These are phyloP conservation scores for Botrytis cinerea DNA, from an alignment of 2,329 filamentous ascomycete genomes.

Conservation along the genomic window DNA sequence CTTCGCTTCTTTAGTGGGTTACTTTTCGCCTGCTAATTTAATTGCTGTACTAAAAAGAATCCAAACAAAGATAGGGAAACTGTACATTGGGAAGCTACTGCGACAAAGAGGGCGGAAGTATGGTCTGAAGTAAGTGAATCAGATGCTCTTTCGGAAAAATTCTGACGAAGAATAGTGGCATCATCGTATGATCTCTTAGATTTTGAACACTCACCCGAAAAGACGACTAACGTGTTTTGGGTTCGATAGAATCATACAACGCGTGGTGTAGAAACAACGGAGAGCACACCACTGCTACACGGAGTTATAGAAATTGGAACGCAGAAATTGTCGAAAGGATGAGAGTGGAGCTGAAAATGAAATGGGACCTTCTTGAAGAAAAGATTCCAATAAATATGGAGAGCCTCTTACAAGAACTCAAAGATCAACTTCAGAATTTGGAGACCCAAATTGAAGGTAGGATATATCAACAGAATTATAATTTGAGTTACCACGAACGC, in stretches of 20 bases:
- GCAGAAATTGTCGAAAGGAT: not conserved
- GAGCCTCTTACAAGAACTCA: not conserved
- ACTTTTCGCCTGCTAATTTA: not conserved
- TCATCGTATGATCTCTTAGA: not conserved
- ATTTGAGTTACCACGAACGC: not conserved
- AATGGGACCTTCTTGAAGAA: not conserved
- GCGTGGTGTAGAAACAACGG: not conserved
- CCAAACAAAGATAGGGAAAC: not conserved
- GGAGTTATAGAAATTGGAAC: not conserved
- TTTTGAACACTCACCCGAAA: not conserved
- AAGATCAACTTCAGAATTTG: not conserved
- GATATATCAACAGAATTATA: not conserved
- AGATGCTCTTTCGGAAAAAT: not conserved
- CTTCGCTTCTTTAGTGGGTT: not conserved
- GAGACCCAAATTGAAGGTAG: not conserved
- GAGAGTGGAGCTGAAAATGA: not conserved
- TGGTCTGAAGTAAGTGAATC: not conserved
- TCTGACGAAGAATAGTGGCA: not conserved
- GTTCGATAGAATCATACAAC: not conserved
- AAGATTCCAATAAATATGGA: not conserved
- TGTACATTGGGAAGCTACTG: not conserved
- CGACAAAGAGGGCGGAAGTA: not conserved
- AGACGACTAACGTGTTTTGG: not conserved
- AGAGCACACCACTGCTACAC: not conserved
- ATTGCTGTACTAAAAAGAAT: not conserved